phyloP scores from a whole-genome alignment of 2,329 filamentous ascomycete genomes.

The Fonsecaea nubica region DNA sequence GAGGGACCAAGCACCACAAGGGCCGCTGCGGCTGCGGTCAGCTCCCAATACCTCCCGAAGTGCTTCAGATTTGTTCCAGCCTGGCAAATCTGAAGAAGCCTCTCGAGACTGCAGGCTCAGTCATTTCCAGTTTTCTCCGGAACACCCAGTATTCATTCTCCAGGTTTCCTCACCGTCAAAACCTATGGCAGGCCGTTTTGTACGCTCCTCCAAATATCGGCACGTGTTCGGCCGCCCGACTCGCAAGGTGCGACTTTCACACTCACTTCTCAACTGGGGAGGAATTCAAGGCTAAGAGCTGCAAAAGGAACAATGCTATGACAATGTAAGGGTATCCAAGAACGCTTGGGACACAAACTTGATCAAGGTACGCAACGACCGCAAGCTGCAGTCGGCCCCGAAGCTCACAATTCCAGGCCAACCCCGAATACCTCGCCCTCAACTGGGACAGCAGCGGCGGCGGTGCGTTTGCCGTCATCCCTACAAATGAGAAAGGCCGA shows the following conservation, averaged over 20 bases:
- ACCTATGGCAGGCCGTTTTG: constrained; percentile 72
- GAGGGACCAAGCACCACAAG: neutral
- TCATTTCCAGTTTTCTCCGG: neutral
- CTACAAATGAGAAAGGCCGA: constrained; percentile 85
- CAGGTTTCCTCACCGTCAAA: neutral
- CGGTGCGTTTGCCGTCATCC: constrained; percentile 95
- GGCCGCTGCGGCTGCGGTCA: constrained; percentile 2
- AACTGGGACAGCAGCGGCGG: constrained; percentile 98
- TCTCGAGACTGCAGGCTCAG: neutral
- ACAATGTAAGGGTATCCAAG: constrained; percentile 94
- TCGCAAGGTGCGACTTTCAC: constrained; percentile 67
- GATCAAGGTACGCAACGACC: constrained; percentile 74
- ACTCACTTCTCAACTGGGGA: constrained; percentile 6
- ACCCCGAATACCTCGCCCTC: constrained; percentile 93
- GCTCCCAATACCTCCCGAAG: constrained; percentile 4
- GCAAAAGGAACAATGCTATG: constrained; percentile 88
- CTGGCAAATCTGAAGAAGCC: constrained; percentile 7
- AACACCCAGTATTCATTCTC: neutral
- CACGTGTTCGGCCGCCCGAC: constrained; percentile 97
- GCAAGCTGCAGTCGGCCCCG: constrained; percentile 37
- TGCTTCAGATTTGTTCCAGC: constrained; percentile 8
- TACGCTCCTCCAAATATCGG: constrained; percentile 76
- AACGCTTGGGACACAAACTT: constrained; percentile 99
- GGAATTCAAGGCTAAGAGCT: constrained; percentile 31
- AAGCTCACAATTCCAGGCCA: constrained; percentile 66